Evolutionary conservation across 2,329 filamentous ascomycete species (phyloP).

Genomic region (Fusarium secorum): DNA sequence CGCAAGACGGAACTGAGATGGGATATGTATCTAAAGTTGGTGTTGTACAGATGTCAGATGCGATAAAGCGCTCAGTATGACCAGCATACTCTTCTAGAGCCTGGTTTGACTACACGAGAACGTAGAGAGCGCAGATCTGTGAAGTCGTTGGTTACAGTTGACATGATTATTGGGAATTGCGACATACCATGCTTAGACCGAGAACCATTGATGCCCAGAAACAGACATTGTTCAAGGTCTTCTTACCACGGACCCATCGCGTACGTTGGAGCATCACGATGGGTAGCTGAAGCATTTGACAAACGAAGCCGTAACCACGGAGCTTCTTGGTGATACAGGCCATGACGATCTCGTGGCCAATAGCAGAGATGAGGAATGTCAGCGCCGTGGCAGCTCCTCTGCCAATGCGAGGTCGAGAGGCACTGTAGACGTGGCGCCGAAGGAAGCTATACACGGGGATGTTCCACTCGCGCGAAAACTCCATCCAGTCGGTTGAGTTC

Average conservation of each 20-base stretch:
- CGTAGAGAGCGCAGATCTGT: constrained; percentile 63
- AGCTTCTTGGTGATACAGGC: constrained; percentile 98
- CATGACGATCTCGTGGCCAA: constrained; percentile 96
- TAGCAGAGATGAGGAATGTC: constrained; percentile 88
- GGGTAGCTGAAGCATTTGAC: constrained; percentile 96
- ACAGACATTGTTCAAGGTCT: constrained; percentile 84
- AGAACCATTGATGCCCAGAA: constrained; percentile 95
- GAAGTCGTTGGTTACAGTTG: constrained; percentile 20
- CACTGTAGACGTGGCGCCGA: constrained; percentile 90
- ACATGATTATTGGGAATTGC: neutral
- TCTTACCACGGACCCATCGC: constrained; percentile 74
- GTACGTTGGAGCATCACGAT: constrained; percentile 92
- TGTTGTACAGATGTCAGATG: neutral
- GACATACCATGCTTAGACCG: constrained; percentile 78
- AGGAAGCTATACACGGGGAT: constrained; percentile 97
- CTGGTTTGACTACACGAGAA: constrained; percentile 52
- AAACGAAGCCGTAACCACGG: constrained; percentile 89
- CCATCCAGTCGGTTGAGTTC: constrained; percentile 88
- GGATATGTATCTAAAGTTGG: neutral
- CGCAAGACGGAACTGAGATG: neutral
- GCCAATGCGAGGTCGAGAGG: constrained; percentile 78
- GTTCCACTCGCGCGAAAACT: constrained; percentile 97
- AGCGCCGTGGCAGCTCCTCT: constrained; percentile 81
- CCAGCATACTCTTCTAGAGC: constrained; percentile 3
- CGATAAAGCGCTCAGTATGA: neutral